Conservation (phyloP, 2,329 filamentous ascomycete species). For the Incumbomyces delicatus region DNA sequence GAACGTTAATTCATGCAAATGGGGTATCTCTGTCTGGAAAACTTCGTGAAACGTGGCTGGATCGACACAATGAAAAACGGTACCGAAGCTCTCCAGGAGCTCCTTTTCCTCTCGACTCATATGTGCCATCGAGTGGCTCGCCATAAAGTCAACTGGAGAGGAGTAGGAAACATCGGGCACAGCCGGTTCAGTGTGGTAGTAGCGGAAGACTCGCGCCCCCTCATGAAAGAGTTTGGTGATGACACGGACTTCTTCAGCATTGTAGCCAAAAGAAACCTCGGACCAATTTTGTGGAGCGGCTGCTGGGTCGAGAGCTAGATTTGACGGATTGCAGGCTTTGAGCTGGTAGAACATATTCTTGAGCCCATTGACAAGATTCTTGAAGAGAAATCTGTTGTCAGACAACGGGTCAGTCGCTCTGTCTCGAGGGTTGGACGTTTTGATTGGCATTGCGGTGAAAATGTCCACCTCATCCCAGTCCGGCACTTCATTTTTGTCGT, state of each 20-base stretch:
- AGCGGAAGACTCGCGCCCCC: slow-evolving; percentile 90
- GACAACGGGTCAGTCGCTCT: slow-evolving; percentile 79
- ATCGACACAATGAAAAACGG: slow-evolving; percentile 96
- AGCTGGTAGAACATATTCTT: slow-evolving; percentile 97
- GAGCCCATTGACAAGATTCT: slow-evolving; percentile 86
- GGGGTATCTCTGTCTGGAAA: slow-evolving; percentile 93
- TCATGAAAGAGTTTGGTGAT: slow-evolving; percentile 96
- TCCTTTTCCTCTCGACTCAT: slow-evolving; percentile 96
- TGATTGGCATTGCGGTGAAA: slow-evolving; percentile 91
- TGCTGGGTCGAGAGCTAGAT: slow-evolving; percentile 59
- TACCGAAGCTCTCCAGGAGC: slow-evolving; percentile 91
- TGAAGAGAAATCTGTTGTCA: slow-evolving; percentile 97
- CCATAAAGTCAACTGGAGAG: slow-evolving; percentile 82
- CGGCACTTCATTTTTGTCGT: slow-evolving; percentile 67
- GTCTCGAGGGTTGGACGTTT: slow-evolving; percentile 83
- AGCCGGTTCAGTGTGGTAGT: slow-evolving; percentile 84
- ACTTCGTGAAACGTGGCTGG: slow-evolving; percentile 98
- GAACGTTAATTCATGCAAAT: slow-evolving; percentile 95
- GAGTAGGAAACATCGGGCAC: slow-evolving; percentile 61
- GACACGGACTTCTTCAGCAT: slow-evolving; percentile 91
- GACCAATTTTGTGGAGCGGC: slow-evolving; percentile 85
- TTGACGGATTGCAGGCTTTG: slow-evolving; percentile 70
- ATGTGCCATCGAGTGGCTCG: slow-evolving; percentile 88
- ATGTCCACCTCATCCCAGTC: slow-evolving; percentile 99
- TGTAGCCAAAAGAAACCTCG: slow-evolving; percentile 92